Evolutionary conservation across 2,329 filamentous ascomycete genomes (phyloP).

Genomic region (Penicillium paneum): DNA sequence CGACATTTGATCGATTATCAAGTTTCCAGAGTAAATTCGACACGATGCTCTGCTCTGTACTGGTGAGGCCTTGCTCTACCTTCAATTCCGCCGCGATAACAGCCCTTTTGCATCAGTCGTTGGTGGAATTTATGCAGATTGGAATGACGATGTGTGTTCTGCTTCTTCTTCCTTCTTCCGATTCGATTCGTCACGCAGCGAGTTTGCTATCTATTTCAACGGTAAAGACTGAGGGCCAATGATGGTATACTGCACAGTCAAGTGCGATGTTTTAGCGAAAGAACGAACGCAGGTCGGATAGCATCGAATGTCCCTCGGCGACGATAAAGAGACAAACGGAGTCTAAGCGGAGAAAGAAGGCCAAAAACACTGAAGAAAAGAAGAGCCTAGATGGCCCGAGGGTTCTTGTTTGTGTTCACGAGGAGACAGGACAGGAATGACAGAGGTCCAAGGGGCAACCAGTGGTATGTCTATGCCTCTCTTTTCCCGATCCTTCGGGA

Average conservation of each 20-base stretch:
- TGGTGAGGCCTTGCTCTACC: neutral
- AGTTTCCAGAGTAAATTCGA: neutral
- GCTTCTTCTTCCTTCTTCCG: neutral
- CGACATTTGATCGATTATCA: conserved; percentile 14
- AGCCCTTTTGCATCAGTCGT: neutral
- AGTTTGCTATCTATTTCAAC: neutral
- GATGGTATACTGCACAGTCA: conserved; percentile 8
- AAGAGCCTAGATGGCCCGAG: conserved; percentile 24
- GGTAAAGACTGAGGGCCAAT: conserved; percentile 12
- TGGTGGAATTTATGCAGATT: neutral
- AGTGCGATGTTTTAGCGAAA: conserved; percentile 16
- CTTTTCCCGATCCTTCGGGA: neutral
- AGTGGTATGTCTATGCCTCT: conserved; percentile 19
- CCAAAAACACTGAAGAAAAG: conserved; percentile 17
- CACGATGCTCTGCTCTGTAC: neutral
- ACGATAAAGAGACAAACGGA: conserved; percentile 11
- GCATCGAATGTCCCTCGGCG: conserved; percentile 56
- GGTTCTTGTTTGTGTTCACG: conserved; percentile 23
- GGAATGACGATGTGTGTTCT: neutral
- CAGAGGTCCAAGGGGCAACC: conserved; percentile 21
- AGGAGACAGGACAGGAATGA: conserved; percentile 23
- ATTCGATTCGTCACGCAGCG: neutral
- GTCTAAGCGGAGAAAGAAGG: conserved; percentile 13
- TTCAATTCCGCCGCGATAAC: neutral
- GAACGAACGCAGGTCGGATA: conserved; percentile 25